A percentile compares a stretch with the other conserved stretches of the same genome.
Evolutionary conservation across 192 early-diverging fungal species (phyloP).

Genomic region (Rhizophagus prolifer): DNA sequence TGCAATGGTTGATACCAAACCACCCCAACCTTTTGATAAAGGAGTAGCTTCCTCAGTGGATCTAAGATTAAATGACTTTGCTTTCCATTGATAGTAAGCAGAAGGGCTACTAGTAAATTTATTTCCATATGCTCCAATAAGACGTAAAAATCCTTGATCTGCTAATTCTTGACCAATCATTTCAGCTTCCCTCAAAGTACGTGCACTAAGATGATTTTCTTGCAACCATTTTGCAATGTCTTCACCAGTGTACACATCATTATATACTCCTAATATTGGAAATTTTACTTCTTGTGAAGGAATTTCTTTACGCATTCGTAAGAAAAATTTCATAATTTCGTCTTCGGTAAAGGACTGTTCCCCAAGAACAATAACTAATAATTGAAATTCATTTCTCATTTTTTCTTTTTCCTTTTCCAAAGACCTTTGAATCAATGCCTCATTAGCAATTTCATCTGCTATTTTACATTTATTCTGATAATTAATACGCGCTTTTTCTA

Average conservation of each 20-base stretch:
- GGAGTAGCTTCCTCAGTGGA: constrained; percentile 43
- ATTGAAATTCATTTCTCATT: not conserved
- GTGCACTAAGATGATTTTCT: constrained; percentile 60
- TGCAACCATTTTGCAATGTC: constrained; percentile 73
- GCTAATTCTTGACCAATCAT: constrained; percentile 71
- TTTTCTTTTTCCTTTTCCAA: not conserved
- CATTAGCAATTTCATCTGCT: constrained; percentile 54
- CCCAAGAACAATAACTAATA: constrained; percentile 47
- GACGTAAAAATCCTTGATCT: constrained; percentile 58
- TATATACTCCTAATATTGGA: constrained; percentile 65
- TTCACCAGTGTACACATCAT: constrained; percentile 63
- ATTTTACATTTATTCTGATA: constrained; percentile 57
- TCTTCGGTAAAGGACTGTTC: constrained; percentile 58
- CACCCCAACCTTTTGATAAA: constrained; percentile 35
- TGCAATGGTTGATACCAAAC: constrained; percentile 33
- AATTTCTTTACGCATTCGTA: constrained; percentile 61
- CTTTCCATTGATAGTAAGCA: constrained; percentile 74
- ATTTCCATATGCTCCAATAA: constrained; percentile 68
- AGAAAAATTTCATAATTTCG: constrained; percentile 62
- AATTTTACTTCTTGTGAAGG: constrained; percentile 64
- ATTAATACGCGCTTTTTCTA: constrained; percentile 41
- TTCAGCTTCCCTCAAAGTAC: constrained; percentile 61
- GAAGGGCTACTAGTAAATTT: constrained; percentile 62
- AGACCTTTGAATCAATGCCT: constrained; percentile 29
- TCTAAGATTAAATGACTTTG: constrained; percentile 53